Base-by-base conservation (phyloP, 2,329 filamentous ascomycete genomes). In the Trichoderma sp. region DNA sequence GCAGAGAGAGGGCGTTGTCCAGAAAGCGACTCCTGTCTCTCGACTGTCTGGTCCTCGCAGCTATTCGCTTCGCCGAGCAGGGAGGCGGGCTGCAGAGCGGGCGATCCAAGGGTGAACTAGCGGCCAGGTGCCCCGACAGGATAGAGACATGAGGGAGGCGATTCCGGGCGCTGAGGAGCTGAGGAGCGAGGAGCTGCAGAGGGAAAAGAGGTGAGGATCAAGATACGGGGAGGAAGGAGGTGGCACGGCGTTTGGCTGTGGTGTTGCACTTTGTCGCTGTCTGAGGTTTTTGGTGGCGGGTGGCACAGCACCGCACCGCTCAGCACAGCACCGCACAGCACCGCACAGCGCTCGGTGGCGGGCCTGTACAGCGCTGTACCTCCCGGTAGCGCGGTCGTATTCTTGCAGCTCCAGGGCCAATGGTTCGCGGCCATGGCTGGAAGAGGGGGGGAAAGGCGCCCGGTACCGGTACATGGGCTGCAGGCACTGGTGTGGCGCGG, bases 61-160 rank as follows among this genome's bases (percentile, higher is more conserved):
- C 25, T 39, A 35, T 34, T 27, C 32, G 64, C 64, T 39, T 50
- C 42, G 53, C 34, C 54, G 45, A 25, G 42, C 27, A 54, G 37
- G 42, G 42, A 54, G 53, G 64, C 64, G 53, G 39, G 59, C 59
- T 45, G 58, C 45, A 65, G 39, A 50, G 54, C 58, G 50, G 67
- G 45, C 61, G 57, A 69, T 68, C 39, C 37, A 54, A 57, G 42
- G 54, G 29, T 53, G 54, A 68, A 57, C 27, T 56, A 69, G 57
- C 67, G 37, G 63, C 67, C 67, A 69, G 48, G 37, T 67, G 64
- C 64, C 63, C 56, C 64, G 42, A 57, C 45, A 19, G 52, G 29
- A 60, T 52, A 69, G 56, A 67, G 63, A 63, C 63, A 69, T 69
- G 67, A 68, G 67, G 67, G 56, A 67, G 60, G 56, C 64, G 64